Base-by-base conservation (phyloP, 495 filamentous ascomycete species). In the Hypoxylon fragiforme region DNA sequence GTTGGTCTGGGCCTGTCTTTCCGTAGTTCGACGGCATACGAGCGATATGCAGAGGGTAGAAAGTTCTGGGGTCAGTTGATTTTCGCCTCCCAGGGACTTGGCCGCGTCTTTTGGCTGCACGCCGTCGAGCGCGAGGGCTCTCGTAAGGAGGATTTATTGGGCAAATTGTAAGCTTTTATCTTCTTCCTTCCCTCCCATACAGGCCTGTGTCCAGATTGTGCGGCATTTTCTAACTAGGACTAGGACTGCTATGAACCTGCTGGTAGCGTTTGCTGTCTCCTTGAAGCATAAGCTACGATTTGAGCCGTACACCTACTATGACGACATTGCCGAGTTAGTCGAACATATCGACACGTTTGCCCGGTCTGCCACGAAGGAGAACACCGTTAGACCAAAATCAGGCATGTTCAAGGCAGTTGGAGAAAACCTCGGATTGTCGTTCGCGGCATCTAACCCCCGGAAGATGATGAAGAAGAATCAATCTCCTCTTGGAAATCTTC, bases 221-320 rank as follows among this genome's bases (percentile, higher is more conserved):
- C 3, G 31, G n/a, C 32, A 12, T 16, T 13, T 8, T 40, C 44
- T 64, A 52, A 67, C 36, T 32, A 20, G 30, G 6, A 37, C 24
- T 55, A 84, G 83, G 34, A 84, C 89, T 1, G 87, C 85, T 2
- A 81, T 94, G 66, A 94, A 95, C 67, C 81, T 95, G 31, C 78
- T 94, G 50, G 78, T 90, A 13, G 89, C 88, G 2, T 96, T 87
- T 64, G 78, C 86, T 22, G 77, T 89, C 6, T 70, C 90, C 0
- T 76, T 92, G 42, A 95, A 92, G 66, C 90, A 92, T 73, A 86
- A 84, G 64, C 81, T 96, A n/a, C 88, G 91, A 18, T 92, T 91
- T 64, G 90, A 96, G 63, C 88, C 90, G 0, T 90, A 88, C 68
- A 82, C 86, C 15, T 83, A 85, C 47, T 92, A 95, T 62, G 78